Conservation (phyloP, 2,329 filamentous ascomycete species). For the Phialophora tarda region DNA sequence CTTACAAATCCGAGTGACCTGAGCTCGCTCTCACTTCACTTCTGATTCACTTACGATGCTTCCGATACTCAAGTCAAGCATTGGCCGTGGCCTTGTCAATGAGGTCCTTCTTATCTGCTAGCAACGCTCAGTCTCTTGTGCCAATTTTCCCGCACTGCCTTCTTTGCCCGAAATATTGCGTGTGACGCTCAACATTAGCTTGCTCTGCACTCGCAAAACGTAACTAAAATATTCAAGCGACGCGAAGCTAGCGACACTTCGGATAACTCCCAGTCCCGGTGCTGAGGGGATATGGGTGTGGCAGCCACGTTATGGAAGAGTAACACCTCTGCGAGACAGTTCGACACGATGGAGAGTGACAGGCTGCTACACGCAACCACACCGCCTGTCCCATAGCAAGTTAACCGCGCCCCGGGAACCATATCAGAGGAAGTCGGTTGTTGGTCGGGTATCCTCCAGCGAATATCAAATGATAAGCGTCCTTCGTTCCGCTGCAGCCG, state of each 20-base stretch:
- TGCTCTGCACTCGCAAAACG: slow-evolving; percentile 1
- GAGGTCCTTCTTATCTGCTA: background rate
- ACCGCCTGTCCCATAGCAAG: slow-evolving; percentile 11
- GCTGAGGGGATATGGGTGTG: background rate
- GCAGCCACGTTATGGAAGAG: slow-evolving; percentile 8
- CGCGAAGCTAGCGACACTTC: background rate
- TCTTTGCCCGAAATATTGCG: background rate
- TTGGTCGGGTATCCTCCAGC: slow-evolving; percentile 16
- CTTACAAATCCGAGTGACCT: background rate
- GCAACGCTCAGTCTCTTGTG: background rate
- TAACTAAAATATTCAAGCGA: background rate
- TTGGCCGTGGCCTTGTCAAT: background rate
- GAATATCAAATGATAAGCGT: slow-evolving; percentile 32
- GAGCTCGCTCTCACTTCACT: background rate
- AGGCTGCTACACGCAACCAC: slow-evolving; percentile 9
- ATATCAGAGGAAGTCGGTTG: slow-evolving; percentile 9
- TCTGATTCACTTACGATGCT: background rate
- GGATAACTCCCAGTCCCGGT: background rate
- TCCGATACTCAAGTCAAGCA: background rate
- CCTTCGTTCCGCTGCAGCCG: slow-evolving; percentile 23
- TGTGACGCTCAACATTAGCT: background rate
- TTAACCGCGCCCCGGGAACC: slow-evolving; percentile 16
- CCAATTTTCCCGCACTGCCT: background rate
- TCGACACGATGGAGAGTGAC: slow-evolving; percentile 3
- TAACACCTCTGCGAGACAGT: background rate